Conservation (phyloP, 169 alveolate genomes). For the Ichthyophthirius multifiliis region DNA sequence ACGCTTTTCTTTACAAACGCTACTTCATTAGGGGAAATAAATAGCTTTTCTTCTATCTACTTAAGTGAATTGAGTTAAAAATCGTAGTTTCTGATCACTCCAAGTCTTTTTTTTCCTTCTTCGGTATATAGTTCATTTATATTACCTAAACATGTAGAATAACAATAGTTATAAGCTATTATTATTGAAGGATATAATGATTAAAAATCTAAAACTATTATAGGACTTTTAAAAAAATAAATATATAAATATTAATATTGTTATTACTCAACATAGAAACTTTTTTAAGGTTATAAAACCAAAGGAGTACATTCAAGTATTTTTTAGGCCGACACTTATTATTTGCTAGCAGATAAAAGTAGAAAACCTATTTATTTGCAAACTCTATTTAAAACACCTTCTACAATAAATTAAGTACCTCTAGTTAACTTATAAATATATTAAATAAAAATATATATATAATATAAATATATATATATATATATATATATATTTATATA, state of each 20-base stretch:
- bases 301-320: slow-evolving; percentile 73
- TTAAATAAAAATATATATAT: neutral
- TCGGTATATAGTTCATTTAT: slow-evolving; percentile 39
- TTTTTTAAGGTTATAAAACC: slow-evolving; percentile 74
- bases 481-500: no score
- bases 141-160: slow-evolving; percentile 80
- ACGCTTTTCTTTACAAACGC: slow-evolving; percentile 69
- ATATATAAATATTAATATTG: neutral
- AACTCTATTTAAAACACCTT: slow-evolving; percentile 66
- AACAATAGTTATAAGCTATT: slow-evolving; percentile 80
- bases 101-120: slow-evolving; percentile 60
- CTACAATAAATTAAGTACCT: slow-evolving; percentile 81
- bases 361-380: slow-evolving; percentile 56
- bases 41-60: slow-evolving; percentile 43
- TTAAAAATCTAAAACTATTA: slow-evolving; percentile 77
- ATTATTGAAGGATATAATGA: slow-evolving; percentile 79
- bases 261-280: slow-evolving; percentile 23
- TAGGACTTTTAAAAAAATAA: slow-evolving; percentile 56
- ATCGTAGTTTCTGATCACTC: slow-evolving; percentile 65
- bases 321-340: slow-evolving; percentile 62
- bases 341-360: slow-evolving; percentile 59
- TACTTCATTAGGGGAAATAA: slow-evolving; percentile 66
- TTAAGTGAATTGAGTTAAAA: slow-evolving; percentile 36
- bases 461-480: neutral
- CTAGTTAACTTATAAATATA: slow-evolving; percentile 51